phyloP scores from a whole-genome alignment of 2,329 filamentous ascomycete genomes.

The Scleromitrula shiraiana region DNA sequence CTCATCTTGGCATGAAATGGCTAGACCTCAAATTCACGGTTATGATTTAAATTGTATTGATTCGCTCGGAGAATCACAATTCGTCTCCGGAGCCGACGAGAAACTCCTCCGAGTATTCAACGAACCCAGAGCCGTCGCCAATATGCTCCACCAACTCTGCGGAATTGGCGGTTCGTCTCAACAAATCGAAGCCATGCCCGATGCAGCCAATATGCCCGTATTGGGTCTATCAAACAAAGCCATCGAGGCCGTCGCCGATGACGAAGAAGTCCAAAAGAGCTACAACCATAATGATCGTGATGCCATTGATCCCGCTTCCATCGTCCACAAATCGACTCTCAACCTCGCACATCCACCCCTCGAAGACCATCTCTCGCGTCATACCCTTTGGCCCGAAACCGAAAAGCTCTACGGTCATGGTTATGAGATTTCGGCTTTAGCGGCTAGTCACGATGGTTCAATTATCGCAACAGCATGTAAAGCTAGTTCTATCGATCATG shows the following conservation, averaged over 20 bases:
- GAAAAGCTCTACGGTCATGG: slow-evolving; percentile 98
- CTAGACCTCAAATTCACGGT: slow-evolving; percentile 91
- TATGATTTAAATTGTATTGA: slow-evolving; percentile 96
- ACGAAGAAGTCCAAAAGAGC: slow-evolving; percentile 35
- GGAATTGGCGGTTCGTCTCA: slow-evolving; percentile 39
- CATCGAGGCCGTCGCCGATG: slow-evolving; percentile 51
- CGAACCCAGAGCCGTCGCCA: slow-evolving; percentile 75
- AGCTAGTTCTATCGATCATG: slow-evolving; percentile 87
- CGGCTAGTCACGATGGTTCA: slow-evolving; percentile 63
- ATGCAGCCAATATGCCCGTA: slow-evolving; percentile 90
- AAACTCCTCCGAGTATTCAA: slow-evolving; percentile 96
- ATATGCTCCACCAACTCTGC: slow-evolving; percentile 61
- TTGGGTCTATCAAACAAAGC: slow-evolving; percentile 95
- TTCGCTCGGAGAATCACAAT: slow-evolving; percentile 62
- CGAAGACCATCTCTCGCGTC: slow-evolving; percentile 81
- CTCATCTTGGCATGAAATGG: slow-evolving; percentile 87
- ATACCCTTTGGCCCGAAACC: slow-evolving; percentile 90
- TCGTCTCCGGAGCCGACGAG: slow-evolving; percentile 93
- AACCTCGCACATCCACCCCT: slow-evolving; percentile 68
- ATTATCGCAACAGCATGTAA: slow-evolving; percentile 88
- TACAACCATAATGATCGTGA: slow-evolving; percentile 45
- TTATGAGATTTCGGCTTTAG: slow-evolving; percentile 88
- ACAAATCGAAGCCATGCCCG: slow-evolving; percentile 51
- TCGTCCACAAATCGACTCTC: slow-evolving; percentile 52
- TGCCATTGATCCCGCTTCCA: slow-evolving; percentile 45